phyloP scores from a whole-genome alignment of 2,329 filamentous ascomycete species.

The Fusarium globosum region DNA sequence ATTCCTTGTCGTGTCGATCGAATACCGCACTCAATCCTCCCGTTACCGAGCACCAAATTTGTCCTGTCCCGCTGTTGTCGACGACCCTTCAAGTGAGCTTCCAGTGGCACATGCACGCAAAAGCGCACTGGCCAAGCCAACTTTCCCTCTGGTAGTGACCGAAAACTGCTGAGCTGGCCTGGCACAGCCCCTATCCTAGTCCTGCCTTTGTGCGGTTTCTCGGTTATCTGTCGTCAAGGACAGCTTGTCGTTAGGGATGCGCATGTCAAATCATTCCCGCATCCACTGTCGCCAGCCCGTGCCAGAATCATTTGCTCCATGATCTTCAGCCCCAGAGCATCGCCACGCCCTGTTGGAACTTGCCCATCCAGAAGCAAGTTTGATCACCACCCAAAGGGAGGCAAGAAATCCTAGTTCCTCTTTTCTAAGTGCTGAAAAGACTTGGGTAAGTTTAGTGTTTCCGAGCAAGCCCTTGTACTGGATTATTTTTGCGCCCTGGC shows the following conservation, averaged over 20 bases:
- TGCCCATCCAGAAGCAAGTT: constrained; percentile 19
- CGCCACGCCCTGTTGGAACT: constrained; percentile 17
- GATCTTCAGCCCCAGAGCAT: constrained; percentile 41
- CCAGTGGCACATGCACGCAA: constrained; percentile 16
- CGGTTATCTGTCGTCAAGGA: constrained; percentile 19
- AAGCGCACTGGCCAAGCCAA: constrained; percentile 15
- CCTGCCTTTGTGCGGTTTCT: constrained; percentile 1
- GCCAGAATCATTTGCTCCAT: constrained; percentile 29
- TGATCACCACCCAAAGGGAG: background rate
- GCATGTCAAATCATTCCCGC: constrained; percentile 27
- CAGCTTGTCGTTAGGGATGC: background rate
- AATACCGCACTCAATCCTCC: constrained; percentile 21
- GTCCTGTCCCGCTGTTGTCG: background rate
- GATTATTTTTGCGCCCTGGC: background rate
- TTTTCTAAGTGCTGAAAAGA: background rate
- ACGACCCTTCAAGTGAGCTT: constrained; percentile 1
- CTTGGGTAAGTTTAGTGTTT: background rate
- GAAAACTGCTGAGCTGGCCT: constrained; percentile 31
- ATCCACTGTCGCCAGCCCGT: constrained; percentile 37
- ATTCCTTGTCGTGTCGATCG: constrained; percentile 14
- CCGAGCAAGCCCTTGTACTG: background rate
- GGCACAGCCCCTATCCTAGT: constrained; percentile 32
- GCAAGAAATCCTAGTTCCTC: background rate
- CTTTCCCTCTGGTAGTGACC: constrained; percentile 35
- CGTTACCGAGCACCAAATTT: constrained; percentile 31